Evolutionary conservation across 75 land plant genomes (phyloP).

Genomic region (Azolla pinnata): DNA sequence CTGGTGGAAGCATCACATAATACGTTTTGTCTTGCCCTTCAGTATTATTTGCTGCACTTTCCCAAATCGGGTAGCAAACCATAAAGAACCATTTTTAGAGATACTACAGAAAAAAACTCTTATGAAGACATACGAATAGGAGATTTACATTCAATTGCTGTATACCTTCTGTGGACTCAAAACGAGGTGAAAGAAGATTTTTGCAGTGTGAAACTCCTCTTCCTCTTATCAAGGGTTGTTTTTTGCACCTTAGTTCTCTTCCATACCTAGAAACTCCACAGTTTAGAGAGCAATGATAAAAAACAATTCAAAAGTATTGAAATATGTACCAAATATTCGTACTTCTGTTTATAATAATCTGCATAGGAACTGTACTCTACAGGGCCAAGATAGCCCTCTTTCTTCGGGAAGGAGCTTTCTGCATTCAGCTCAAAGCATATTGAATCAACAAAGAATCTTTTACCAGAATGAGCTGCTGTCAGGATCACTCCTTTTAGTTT

Average conservation of each 20-base stretch:
- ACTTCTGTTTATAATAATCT: conserved; percentile 97
- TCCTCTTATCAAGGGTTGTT: conserved; percentile 87
- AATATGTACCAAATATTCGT: too few relatives aligned
- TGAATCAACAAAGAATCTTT: conserved; percentile 94
- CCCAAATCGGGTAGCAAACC: too few relatives aligned
- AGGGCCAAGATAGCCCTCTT: conserved; percentile 96
- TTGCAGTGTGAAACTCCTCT: conserved; percentile 99
- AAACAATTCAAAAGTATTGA: background rate
- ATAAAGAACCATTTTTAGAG: too few relatives aligned
- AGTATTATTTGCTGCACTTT: conserved; percentile 46
- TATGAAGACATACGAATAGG: too few relatives aligned
- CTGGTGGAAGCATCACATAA: conserved; percentile 95
- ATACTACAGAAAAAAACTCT: too few relatives aligned
- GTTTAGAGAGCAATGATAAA: background rate
- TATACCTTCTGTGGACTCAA: conserved; percentile 82
- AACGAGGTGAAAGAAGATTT: conserved; percentile 94
- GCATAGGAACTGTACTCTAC: conserved; percentile 96
- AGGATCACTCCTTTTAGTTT: conserved; percentile 73
- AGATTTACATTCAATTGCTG: too few relatives aligned
- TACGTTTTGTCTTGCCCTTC: conserved; percentile 86
- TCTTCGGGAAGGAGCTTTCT: conserved; percentile 90
- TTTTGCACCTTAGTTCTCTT: conserved; percentile 65
- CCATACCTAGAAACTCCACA: conserved; percentile 64
- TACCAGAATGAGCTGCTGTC: conserved; percentile 99
- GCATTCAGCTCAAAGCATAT: conserved; percentile 74